Conservation (phyloP, 116 monocot species). For the Posidonia oceanica region DNA sequence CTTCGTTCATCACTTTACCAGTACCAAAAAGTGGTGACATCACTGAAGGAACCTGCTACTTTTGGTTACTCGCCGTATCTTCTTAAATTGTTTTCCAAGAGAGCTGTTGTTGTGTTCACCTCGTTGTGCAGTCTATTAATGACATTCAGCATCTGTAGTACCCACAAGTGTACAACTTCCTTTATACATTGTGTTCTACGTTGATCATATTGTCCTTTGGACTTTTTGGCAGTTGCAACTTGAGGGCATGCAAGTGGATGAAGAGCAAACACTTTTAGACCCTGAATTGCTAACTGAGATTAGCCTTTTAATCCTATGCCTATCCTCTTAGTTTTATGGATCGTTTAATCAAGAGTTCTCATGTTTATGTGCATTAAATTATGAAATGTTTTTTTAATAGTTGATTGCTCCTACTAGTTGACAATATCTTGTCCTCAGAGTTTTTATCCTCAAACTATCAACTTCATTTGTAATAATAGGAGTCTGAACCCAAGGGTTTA, state of each 20-base stretch:
- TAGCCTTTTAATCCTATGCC: not conserved
- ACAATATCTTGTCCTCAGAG: not conserved
- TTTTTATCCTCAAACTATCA: not conserved
- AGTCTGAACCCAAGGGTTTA: not conserved
- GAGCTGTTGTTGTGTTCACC: too few species aligned
- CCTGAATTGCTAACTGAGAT: constrained; percentile 78
- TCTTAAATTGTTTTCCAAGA: too few species aligned
- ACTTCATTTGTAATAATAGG: not conserved
- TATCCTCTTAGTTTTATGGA: not conserved
- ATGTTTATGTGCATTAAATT: not conserved
- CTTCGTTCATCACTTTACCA: too few species aligned
- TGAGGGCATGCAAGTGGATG: constrained; percentile 69
- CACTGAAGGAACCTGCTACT: too few species aligned
- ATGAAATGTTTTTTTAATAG: not conserved
- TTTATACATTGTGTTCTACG: too few species aligned
- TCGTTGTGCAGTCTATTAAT: too few species aligned
- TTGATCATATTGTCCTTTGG: too few species aligned
- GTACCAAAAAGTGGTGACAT: too few species aligned
- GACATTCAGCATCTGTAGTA: too few species aligned
- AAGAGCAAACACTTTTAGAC: constrained; percentile 67
- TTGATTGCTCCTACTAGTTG: not conserved
- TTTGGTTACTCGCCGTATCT: too few species aligned
- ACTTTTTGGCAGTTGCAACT: constrained; percentile 48
- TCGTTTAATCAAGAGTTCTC: not conserved
- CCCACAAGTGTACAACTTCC: too few species aligned